phyloP scores from a whole-genome alignment of 345 rosid species.

The Sisymbrium irio region DNA sequence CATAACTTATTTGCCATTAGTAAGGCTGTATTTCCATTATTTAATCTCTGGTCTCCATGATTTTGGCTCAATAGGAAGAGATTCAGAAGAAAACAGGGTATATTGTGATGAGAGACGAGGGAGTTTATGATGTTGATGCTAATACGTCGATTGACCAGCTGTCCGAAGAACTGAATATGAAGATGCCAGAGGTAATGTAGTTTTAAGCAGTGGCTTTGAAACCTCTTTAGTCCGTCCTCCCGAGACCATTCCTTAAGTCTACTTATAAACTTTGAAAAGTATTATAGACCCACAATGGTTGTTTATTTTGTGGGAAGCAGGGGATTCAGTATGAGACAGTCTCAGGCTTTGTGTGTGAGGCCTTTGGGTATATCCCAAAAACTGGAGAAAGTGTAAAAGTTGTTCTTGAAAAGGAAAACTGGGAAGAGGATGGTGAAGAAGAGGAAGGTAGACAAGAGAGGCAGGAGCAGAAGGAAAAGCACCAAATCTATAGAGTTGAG shows the following conservation, averaged over 20 bases:
- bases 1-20: background rate
- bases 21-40: conserved; percentile 8
- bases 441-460: conserved; percentile 62
- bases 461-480: conserved; percentile 64
- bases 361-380: conserved; percentile 96
- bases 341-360: conserved; percentile 93
- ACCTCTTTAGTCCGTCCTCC: conserved; percentile 8
- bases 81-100: conserved; percentile 98
- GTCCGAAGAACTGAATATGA: conserved; percentile 85
- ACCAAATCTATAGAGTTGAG: conserved; percentile 83
- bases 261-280: background rate
- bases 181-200: conserved; percentile 89
- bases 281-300: background rate
- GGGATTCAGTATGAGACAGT: conserved; percentile 98
- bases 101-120: conserved; percentile 95
- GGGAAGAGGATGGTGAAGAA: conserved; percentile 65
- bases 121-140: conserved; percentile 93
- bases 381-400: conserved; percentile 88
- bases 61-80: conserved; percentile 67
- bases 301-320: conserved; percentile 41
- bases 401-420: conserved; percentile 71
- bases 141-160: conserved; percentile 96
- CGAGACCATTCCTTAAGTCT: background rate
- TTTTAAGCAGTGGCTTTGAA: background rate
- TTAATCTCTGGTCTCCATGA: background rate